Evolutionary conservation across 1,139 yeast species (phyloP).

Genomic region (Starmera stellimalicola): DNA sequence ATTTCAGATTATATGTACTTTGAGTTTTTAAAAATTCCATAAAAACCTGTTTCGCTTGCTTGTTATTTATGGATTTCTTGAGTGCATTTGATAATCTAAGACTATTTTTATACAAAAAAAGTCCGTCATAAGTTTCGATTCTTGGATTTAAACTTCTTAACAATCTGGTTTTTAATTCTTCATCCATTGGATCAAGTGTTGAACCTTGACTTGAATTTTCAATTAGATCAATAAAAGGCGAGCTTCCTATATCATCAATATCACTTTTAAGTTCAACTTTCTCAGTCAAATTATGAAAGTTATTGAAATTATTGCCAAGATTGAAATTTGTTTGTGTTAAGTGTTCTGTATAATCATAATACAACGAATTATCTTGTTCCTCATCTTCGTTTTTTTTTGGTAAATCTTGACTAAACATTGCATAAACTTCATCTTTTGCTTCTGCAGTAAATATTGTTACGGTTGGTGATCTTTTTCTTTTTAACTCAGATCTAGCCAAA

Average conservation of each 20-base stretch:
- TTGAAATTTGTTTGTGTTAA: constrained; percentile 18
- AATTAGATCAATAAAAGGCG: not conserved
- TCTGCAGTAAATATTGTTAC: constrained; percentile 68
- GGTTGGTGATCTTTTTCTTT: constrained; percentile 54
- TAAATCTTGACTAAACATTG: constrained; percentile 55
- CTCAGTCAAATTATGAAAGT: constrained; percentile 27
- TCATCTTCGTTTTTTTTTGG: constrained; percentile 15
- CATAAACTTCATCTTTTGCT: constrained; percentile 66
- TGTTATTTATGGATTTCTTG: constrained; percentile 25
- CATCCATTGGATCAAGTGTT: constrained; percentile 25
- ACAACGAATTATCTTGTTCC: constrained; percentile 20
- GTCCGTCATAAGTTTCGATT: constrained; percentile 23
- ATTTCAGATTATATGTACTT: constrained; percentile 46
- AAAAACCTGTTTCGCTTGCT: constrained; percentile 17
- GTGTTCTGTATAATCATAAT: constrained; percentile 29
- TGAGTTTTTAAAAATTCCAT: constrained; percentile 40
- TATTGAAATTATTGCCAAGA: too few relatives aligned
- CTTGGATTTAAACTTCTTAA: constrained; percentile 21
- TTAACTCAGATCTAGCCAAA: constrained; percentile 8
- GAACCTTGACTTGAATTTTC: constrained; percentile 3
- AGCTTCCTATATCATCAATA: not conserved
- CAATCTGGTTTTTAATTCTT: constrained; percentile 18
- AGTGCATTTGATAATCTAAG: constrained; percentile 25
- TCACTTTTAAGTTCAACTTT: constrained; percentile 4
- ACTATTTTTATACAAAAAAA: constrained; percentile 21